Conservation (phyloP, 257 asterid species). For the Solanum ossicruentum region DNA sequence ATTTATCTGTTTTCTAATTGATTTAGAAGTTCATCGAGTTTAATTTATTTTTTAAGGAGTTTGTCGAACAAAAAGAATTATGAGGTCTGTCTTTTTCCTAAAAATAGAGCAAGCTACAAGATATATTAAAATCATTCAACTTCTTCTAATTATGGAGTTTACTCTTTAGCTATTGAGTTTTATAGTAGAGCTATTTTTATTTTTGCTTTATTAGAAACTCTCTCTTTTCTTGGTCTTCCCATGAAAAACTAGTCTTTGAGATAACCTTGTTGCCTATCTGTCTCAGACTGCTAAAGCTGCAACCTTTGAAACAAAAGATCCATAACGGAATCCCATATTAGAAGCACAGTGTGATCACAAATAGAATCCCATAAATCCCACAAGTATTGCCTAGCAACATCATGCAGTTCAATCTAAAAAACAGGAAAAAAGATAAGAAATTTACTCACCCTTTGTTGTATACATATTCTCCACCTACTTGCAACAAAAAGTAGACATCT, state of each 20-base stretch:
- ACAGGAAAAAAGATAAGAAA: background rate
- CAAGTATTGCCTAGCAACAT: background rate
- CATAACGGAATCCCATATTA: background rate
- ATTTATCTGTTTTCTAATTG: background rate
- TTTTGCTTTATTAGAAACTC: background rate
- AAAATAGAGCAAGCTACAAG: background rate
- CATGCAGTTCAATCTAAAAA: background rate
- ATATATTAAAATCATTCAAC: background rate
- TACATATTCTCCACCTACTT: constrained; percentile 62
- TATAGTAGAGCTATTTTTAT: background rate
- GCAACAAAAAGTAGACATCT: constrained; percentile 61
- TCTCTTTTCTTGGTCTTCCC: background rate
- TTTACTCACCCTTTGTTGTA: constrained; percentile 61
- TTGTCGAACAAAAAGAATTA: background rate
- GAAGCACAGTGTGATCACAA: background rate
- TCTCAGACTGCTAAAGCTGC: background rate
- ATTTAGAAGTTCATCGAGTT: background rate
- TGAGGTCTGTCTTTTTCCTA: background rate
- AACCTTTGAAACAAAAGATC: background rate
- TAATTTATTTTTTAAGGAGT: background rate
- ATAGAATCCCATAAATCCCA: background rate
- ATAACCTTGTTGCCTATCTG: background rate
- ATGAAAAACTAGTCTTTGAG: background rate
- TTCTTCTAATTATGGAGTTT: background rate
- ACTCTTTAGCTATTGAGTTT: background rate